A percentile compares a stretch with the other conserved stretches of the same genome.
These are phyloP conservation scores for Eucalyptus pauciflora DNA, from an alignment of 345 rosid species.

Conservation along the genomic window DNA sequence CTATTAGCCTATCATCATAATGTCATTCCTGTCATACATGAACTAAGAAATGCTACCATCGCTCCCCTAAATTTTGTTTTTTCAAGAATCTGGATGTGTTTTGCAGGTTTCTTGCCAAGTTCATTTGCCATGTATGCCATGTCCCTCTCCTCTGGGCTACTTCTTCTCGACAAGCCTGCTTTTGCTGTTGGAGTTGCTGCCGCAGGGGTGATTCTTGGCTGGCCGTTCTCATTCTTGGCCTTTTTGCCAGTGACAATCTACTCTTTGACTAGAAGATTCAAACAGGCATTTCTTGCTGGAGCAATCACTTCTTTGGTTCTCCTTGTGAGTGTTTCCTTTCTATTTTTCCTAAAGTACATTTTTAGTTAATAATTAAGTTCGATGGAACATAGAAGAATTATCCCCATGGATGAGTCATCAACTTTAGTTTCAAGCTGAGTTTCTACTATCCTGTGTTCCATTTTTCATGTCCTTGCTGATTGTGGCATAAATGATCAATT, in stretches of 20 bases:
- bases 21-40: not conserved
- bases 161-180: slow-evolving; percentile 71
- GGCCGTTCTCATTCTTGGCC: slow-evolving; percentile 97
- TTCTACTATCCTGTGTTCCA: not conserved
- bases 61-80: not conserved
- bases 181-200: slow-evolving; percentile 72
- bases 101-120: slow-evolving; percentile 90
- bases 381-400: not conserved
- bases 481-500: not conserved
- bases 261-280: slow-evolving; percentile 57
- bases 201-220: slow-evolving; percentile 82
- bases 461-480: not conserved
- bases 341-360: not conserved
- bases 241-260: slow-evolving; percentile 69
- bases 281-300: slow-evolving; percentile 59
- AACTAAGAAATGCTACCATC: not conserved
- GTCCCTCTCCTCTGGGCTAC: slow-evolving; percentile 85
- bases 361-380: not conserved
- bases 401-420: not conserved
- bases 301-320: slow-evolving; percentile 39
- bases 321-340: slow-evolving; percentile 44
- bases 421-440: not conserved
- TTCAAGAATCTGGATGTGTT: not conserved
- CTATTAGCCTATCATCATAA: not conserved
- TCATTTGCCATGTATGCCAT: slow-evolving; percentile 97